phyloP scores from a whole-genome alignment of 1,284 basidiomycete genomes.

The Ceratobasidium sp. region DNA sequence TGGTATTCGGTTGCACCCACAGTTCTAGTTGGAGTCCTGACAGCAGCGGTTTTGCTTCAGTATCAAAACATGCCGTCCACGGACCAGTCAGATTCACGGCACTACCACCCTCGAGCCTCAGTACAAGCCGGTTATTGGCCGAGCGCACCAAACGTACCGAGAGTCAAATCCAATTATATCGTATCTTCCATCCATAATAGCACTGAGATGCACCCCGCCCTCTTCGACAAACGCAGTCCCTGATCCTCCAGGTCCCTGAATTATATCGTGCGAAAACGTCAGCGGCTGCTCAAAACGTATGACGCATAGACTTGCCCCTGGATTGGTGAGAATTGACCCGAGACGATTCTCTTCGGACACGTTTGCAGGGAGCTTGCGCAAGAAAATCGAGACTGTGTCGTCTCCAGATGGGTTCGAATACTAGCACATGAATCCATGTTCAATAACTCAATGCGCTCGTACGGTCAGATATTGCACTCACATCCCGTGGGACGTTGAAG shows the following conservation, averaged over 20 bases:
- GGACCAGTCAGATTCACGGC: constrained; percentile 27
- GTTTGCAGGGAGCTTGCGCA: constrained; percentile 22
- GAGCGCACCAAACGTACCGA: constrained; percentile 17
- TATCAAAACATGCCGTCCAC: constrained; percentile 30
- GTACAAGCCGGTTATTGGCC: not conserved
- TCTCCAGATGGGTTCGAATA: constrained; percentile 15
- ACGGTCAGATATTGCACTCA: not conserved
- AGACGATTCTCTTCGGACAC: constrained; percentile 17
- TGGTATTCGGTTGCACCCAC: constrained; percentile 14
- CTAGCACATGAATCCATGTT: not conserved
- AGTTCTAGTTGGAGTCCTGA: not conserved
- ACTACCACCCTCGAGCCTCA: not conserved
- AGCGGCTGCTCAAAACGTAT: not conserved
- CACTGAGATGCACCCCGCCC: constrained; percentile 32
- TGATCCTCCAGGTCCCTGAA: constrained; percentile 50
- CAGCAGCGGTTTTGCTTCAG: constrained; percentile 13
- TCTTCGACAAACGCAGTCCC: constrained; percentile 43
- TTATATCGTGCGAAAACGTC: too few relatives aligned
- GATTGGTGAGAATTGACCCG: constrained; percentile 16
- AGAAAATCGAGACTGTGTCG: constrained; percentile 30
- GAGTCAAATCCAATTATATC: constrained; percentile 44
- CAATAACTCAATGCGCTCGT: not conserved
- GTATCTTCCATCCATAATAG: constrained; percentile 49
- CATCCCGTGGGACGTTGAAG: constrained; percentile 25
- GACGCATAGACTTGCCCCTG: constrained; percentile 7